phyloP scores from a whole-genome alignment of 345 rosid genomes.

The Rhizophora apiculata region DNA sequence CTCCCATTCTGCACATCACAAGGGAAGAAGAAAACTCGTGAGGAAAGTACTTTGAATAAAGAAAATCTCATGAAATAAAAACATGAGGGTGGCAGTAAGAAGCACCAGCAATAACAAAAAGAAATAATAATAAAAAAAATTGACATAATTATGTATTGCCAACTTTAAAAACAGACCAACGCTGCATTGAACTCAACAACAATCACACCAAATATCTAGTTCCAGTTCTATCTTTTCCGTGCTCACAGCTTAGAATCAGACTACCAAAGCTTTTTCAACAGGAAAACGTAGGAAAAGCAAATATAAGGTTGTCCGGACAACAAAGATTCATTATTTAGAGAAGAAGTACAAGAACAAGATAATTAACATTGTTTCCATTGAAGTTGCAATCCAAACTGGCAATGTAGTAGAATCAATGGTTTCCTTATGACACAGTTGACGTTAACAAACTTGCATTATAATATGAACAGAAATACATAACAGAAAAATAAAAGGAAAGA shows the following conservation, averaged over 20 bases:
- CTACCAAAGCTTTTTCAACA: not conserved
- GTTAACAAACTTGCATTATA: not conserved
- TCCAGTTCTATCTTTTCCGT: not conserved
- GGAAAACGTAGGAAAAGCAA: not conserved
- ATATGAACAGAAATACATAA: not conserved
- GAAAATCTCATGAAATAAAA: slow-evolving; percentile 3
- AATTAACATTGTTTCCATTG: not conserved
- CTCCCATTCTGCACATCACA: slow-evolving; percentile 54
- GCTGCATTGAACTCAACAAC: not conserved
- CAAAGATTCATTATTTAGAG: too few species aligned
- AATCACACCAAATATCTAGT: not conserved
- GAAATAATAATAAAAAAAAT: too few species aligned
- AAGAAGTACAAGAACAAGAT: too few species aligned
- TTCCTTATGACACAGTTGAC: not conserved
- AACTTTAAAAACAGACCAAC: not conserved
- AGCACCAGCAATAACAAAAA: not conserved
- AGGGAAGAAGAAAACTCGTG: not conserved
- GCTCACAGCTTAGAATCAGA: not conserved
- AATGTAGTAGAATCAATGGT: not conserved
- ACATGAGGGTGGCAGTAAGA: not conserved
- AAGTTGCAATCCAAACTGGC: not conserved
- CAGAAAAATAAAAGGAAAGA: not conserved
- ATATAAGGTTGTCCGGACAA: too few species aligned
- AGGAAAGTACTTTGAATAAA: not conserved
- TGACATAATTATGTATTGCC: too few species aligned